Evolutionary conservation across 1,139 yeast species (phyloP).

Genomic region (Trichomonascaceae sp.): DNA sequence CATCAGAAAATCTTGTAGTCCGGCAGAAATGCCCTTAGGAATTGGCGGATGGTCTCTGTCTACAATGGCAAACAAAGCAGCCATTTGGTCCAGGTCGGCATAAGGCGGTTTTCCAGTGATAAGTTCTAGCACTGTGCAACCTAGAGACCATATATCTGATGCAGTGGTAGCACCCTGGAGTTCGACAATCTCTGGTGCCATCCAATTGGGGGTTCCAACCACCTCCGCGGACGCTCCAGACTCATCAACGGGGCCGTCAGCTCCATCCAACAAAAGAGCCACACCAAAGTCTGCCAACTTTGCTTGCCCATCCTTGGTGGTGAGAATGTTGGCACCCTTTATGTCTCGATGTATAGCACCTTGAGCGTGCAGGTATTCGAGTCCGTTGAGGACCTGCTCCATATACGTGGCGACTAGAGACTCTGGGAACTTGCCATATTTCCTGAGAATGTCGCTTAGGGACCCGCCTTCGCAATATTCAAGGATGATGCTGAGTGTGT

Average conservation of each 20-base stretch:
- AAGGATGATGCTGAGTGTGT: slow-evolving; percentile 57
- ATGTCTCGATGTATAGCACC: slow-evolving; percentile 71
- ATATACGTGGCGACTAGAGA: slow-evolving; percentile 45
- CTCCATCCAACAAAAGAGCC: slow-evolving; percentile 24
- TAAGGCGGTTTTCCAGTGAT: slow-evolving; percentile 84
- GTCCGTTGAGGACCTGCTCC: slow-evolving; percentile 60
- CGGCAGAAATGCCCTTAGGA: slow-evolving; percentile 45
- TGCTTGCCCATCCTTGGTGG: slow-evolving; percentile 45
- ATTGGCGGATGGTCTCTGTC: slow-evolving; percentile 71
- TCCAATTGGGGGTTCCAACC: slow-evolving; percentile 73
- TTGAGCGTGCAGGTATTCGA: slow-evolving; percentile 52
- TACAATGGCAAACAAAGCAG: slow-evolving; percentile 86
- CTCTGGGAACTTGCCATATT: slow-evolving; percentile 44
- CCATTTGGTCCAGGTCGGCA: slow-evolving; percentile 68
- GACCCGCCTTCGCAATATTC: slow-evolving; percentile 84
- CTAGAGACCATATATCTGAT: slow-evolving; percentile 68
- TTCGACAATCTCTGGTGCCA: slow-evolving; percentile 73
- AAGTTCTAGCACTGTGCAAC: slow-evolving; percentile 83
- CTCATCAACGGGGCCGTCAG: no score
- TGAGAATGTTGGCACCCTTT: slow-evolving; percentile 62
- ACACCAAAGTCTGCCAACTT: slow-evolving; percentile 75
- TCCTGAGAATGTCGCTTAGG: slow-evolving; percentile 50
- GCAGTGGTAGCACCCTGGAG: slow-evolving; percentile 82
- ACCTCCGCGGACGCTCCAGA: slow-evolving; percentile 16
- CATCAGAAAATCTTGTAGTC: slow-evolving; percentile 43